A percentile compares a stretch with the other conserved stretches of the same genome.
These are phyloP conservation scores for Maudiozyma serrabonitensis DNA, from an alignment of 805 yeast genomes.

Conservation along the genomic window DNA sequence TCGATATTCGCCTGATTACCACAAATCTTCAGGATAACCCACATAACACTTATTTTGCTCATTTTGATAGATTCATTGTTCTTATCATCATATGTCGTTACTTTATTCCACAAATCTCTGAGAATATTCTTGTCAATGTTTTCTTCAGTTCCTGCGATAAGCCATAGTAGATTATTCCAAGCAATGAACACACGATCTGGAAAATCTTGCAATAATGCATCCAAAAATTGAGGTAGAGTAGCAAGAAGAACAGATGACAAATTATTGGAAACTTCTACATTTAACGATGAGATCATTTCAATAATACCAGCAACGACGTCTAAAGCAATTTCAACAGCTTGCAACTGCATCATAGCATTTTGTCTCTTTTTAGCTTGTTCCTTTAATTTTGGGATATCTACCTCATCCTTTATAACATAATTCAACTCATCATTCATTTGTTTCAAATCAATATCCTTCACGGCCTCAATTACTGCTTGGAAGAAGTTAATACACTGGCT, in stretches of 20 bases:
- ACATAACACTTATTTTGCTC: conserved; percentile 34
- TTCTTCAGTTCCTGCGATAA: conserved; percentile 17
- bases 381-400: conserved; percentile 24
- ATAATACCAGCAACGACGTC: conserved; percentile 70
- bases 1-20: conserved; percentile 8
- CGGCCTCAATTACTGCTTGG: conserved; percentile 15
- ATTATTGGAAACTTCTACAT: conserved; percentile 2
- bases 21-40: conserved; percentile 34
- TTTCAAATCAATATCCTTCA: conserved; percentile 28
- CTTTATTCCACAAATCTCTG: conserved; percentile 12
- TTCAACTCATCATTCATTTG: conserved; percentile 21
- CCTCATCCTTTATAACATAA: conserved; percentile 2
- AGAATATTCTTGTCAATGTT: conserved; percentile 10
- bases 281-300: conserved; percentile 39
- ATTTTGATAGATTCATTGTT: conserved; percentile 25
- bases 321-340: conserved; percentile 57
- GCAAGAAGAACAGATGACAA: conserved; percentile 10
- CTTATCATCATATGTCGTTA: conserved; percentile 7
- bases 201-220: conserved; percentile 39
- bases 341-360: conserved; percentile 43
- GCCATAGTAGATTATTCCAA: conserved; percentile 65
- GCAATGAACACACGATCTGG: conserved; percentile 50
- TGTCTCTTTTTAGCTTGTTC: conserved; percentile 34
- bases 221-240: conserved; percentile 30
- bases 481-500: conserved; percentile 19